These are phyloP conservation scores for Pichia sp. DNA, from an alignment of 1,139 yeast genomes.

Conservation along the genomic window DNA sequence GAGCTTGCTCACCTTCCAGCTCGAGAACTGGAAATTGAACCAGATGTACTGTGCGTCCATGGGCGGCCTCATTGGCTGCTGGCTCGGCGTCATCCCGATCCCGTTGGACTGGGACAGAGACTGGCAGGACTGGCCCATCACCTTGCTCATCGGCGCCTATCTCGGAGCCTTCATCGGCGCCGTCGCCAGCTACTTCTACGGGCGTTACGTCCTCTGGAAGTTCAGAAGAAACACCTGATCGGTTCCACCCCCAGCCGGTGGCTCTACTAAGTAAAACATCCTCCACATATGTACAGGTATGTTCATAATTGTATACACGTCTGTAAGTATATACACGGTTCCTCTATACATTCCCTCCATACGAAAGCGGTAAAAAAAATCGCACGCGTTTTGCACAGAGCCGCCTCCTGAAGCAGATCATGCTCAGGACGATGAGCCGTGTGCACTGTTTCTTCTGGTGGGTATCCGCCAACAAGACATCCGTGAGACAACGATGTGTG, in stretches of 20 bases:
- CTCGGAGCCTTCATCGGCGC: constrained; percentile 62
- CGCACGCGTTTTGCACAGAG: background rate
- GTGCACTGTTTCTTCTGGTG: too few relatives aligned
- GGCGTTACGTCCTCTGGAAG: constrained; percentile 11
- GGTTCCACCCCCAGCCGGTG: too few relatives aligned
- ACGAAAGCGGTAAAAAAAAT: background rate
- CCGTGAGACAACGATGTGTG: background rate
- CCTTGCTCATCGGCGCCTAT: constrained; percentile 77
- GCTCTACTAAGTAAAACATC: too few relatives aligned
- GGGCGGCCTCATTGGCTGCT: constrained; percentile 66
- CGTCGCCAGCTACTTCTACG: constrained; percentile 39
- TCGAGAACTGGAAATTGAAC: constrained; percentile 32
- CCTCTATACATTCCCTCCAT: background rate
- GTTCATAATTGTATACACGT: too few relatives aligned
- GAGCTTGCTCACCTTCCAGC: constrained; percentile 29
- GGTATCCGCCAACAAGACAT: background rate
- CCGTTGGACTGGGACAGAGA: constrained; percentile 97
- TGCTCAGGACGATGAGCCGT: too few relatives aligned
- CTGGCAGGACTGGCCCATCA: constrained; percentile 98
- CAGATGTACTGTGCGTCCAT: constrained; percentile 41
- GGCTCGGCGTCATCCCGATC: constrained; percentile 92
- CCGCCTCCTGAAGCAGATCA: background rate
- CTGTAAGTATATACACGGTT: background rate
- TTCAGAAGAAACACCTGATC: constrained; percentile 7
- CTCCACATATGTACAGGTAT: too few relatives aligned